A percentile compares a stretch with the other conserved stretches of the same genome.
Evolutionary conservation across 768 basidiomycete genomes (phyloP).

Genomic region (Russula ochroleuca): DNA sequence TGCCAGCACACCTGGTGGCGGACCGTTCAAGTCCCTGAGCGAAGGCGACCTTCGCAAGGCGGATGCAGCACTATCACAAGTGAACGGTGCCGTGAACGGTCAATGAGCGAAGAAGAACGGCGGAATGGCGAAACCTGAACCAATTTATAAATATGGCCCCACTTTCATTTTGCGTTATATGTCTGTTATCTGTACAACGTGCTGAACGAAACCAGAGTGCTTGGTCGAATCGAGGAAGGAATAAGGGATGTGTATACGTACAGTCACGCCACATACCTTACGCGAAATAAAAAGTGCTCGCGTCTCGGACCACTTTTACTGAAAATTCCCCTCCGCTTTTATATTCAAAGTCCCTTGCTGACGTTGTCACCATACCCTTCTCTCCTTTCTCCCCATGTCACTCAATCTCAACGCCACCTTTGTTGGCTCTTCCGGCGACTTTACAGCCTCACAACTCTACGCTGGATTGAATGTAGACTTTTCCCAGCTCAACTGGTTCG

Average conservation of each 20-base stretch:
- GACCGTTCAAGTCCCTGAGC: slow-evolving; percentile 70
- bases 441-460: slow-evolving; percentile 46
- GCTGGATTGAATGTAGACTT: slow-evolving; percentile 53
- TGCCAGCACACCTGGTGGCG: slow-evolving; percentile 85
- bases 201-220: slow-evolving; percentile 11
- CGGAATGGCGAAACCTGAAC: slow-evolving; percentile 1
- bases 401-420: slow-evolving; percentile 26
- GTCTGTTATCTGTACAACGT: slow-evolving; percentile 19
- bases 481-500: slow-evolving; percentile 59
- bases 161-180: slow-evolving; percentile 23
- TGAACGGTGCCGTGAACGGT: slow-evolving; percentile 33
- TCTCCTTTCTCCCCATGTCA: slow-evolving; percentile 21
- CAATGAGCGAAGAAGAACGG: slow-evolving; percentile 5
- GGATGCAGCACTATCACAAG: slow-evolving; percentile 78
- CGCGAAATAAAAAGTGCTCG: neutral
- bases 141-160: slow-evolving; percentile 19
- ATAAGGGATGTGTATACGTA: neutral
- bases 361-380: neutral
- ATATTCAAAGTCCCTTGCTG: neutral
- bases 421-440: slow-evolving; percentile 13
- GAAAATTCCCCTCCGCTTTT: slow-evolving; percentile 1
- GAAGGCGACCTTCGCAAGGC: slow-evolving; percentile 85
- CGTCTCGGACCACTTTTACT: slow-evolving; percentile 20
- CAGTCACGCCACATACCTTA: slow-evolving; percentile 2
- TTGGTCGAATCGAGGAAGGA: neutral